phyloP scores from a whole-genome alignment of 1,139 yeast species.

The Ogataea hybrid region DNA sequence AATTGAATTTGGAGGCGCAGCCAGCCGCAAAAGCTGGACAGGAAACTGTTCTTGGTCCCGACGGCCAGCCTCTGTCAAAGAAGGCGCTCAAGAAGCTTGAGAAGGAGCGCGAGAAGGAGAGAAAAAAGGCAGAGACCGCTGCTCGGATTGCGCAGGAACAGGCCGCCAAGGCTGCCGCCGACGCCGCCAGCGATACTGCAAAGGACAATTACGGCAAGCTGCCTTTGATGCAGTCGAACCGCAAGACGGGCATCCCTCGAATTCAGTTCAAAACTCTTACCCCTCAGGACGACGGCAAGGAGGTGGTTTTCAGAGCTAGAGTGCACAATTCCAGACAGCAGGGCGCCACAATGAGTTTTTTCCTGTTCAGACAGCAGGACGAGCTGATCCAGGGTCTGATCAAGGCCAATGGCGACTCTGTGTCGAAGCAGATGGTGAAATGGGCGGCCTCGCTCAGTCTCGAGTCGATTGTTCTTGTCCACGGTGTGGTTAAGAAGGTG shows the following conservation, averaged over 20 bases:
- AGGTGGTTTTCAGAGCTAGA: slow-evolving; percentile 88
- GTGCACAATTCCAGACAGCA: slow-evolving; percentile 91
- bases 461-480: slow-evolving; percentile 89
- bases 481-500: slow-evolving; percentile 80
- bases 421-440: slow-evolving; percentile 95
- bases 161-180: slow-evolving; percentile 79
- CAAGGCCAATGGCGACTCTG: slow-evolving; percentile 61
- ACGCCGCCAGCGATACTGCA: slow-evolving; percentile 81
- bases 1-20: slow-evolving; percentile 18
- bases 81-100: slow-evolving; percentile 93
- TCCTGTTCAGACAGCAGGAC: slow-evolving; percentile 88
- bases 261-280: slow-evolving; percentile 54
- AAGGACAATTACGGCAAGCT: slow-evolving; percentile 85
- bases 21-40: slow-evolving; percentile 10
- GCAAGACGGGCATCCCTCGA: slow-evolving; percentile 62
- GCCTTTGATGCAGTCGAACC: slow-evolving; percentile 75
- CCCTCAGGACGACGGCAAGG: slow-evolving; percentile 69
- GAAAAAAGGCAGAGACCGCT: slow-evolving; percentile 90
- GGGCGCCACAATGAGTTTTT: slow-evolving; percentile 91
- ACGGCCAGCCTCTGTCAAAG: slow-evolving; percentile 93
- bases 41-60: slow-evolving; percentile 40
- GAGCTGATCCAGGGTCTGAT: slow-evolving; percentile 80
- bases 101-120: slow-evolving; percentile 90
- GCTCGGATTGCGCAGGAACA: slow-evolving; percentile 84
- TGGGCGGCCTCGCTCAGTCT: slow-evolving; percentile 86